Evolutionary conservation across 2,329 filamentous ascomycete genomes (phyloP), one percentile per base, ranked within the genome.

Genomic region (Aaosphaeria pasadenensis): DNA sequence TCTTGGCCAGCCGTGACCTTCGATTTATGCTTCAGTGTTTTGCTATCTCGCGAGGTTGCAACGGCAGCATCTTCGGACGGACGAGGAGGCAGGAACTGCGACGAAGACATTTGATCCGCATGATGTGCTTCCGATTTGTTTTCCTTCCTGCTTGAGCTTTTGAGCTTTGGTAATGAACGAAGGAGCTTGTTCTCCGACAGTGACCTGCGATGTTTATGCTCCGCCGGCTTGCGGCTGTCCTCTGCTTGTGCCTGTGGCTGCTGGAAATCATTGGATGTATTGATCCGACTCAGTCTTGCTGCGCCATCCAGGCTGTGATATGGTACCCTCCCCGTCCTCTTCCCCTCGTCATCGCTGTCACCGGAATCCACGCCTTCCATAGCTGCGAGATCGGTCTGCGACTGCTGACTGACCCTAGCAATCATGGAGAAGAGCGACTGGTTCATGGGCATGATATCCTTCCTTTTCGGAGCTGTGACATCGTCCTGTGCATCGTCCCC

Each of bases 371-470:
- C 61, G 56, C 87, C 87, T 62, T 91, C 87, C 68, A 94, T 92
- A 50, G 88, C 81, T 68, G 89, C 86, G 64, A 95, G 91, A 71
- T 95, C 87, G 44, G 88, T 85, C 50, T 84, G 84, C 30, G 89
- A 91, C 50, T 84, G 84, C 35, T 89, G 91, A 5, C 91, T 89
- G 35, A 90, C 90, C 11, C 90, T 89, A 5, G 91, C 89, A 57
- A 97, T 91, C 72, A 97, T 83, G 46, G 90, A 91, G 69, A 96
- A 95, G 47, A 97, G 86, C 55, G 89, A 95, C 76, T 96, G 91
- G 70, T 96, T 94, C 85, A 95, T 89, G 63, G 91, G 89, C 51
- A 78, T 72, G 42, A 75, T 65, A 39, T 74, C 72, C 45, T 72
- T 69, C 47, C 55, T 60, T 57, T 75, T 77, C 2, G 80, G 77